phyloP scores from a whole-genome alignment of 495 filamentous ascomycete genomes.

The Talaromyces liani region DNA sequence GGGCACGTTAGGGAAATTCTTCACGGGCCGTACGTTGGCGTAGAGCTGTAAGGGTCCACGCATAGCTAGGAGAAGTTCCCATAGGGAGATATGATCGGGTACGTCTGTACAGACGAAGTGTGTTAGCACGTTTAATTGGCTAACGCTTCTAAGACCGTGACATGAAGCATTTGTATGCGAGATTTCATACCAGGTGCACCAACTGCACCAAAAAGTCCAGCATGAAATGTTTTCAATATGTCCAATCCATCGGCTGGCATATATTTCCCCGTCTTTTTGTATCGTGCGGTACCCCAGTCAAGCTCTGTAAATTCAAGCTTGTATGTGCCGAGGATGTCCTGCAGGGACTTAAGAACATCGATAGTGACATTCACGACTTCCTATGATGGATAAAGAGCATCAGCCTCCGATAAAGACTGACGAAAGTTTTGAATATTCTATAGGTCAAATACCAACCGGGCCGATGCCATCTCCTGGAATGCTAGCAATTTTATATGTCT shows the following conservation, averaged over 20 bases:
- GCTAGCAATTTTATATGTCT: conserved; percentile 35
- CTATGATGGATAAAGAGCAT: background rate
- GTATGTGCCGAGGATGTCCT: conserved; percentile 36
- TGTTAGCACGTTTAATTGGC: conserved; percentile 16
- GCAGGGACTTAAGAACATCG: conserved; percentile 34
- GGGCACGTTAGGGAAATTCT: conserved; percentile 38
- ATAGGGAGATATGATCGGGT: conserved; percentile 51
- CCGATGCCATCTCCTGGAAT: conserved; percentile 50
- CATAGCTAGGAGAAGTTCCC: conserved; percentile 46
- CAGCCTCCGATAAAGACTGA: no score
- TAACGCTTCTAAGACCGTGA: no score
- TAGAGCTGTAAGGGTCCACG: conserved; percentile 32
- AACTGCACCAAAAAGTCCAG: conserved; percentile 50
- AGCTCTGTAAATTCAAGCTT: conserved; percentile 41
- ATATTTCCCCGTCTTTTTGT: conserved; percentile 45
- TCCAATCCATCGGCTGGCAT: conserved; percentile 49
- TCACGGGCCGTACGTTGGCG: conserved; percentile 49
- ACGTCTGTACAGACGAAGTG: conserved; percentile 33
- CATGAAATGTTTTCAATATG: conserved; percentile 43
- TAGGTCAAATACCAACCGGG: conserved; percentile 34
- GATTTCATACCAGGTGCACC: conserved; percentile 41
- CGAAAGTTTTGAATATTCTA: no score
- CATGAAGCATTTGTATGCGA: no score
- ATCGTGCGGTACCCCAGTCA: conserved; percentile 47
- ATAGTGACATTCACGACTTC: conserved; percentile 20